Evolutionary conservation across 139 green algal genomes (phyloP).

Genomic region (Picochlorum sp.): DNA sequence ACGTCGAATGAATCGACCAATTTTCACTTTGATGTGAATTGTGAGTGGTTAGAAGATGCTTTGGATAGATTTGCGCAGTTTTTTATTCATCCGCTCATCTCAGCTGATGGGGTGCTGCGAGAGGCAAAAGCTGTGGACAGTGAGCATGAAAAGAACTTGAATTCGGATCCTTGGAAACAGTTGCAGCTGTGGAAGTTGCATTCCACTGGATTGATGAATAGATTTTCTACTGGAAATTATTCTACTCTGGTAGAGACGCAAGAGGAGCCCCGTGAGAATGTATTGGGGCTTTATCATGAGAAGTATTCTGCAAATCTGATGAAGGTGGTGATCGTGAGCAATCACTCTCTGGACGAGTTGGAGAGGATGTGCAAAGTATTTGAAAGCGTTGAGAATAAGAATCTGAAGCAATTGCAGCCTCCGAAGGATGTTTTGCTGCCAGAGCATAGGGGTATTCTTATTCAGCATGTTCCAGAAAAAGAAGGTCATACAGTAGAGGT

Average conservation of each 20-base stretch:
- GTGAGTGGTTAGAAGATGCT: constrained; percentile 51
- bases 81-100: constrained; percentile 82
- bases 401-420: constrained; percentile 27
- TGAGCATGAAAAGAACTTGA: constrained; percentile 85
- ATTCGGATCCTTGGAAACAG: constrained; percentile 65
- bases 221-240: constrained; percentile 64
- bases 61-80: constrained; percentile 76
- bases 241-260: too few relatives aligned
- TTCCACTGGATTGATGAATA: not conserved
- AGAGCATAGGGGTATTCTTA: constrained; percentile 20
- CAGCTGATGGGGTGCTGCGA: constrained; percentile 59
- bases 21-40: constrained; percentile 86
- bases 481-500: constrained; percentile 71
- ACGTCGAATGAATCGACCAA: constrained; percentile 76
- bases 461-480: constrained; percentile 61
- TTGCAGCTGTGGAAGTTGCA: constrained; percentile 67
- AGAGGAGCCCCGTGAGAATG: constrained; percentile 11
- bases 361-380: constrained; percentile 54
- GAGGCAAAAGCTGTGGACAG: constrained; percentile 74
- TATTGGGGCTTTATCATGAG: constrained; percentile 51
- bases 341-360: constrained; percentile 57
- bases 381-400: constrained; percentile 34
- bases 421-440: constrained; percentile 10
- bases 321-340: constrained; percentile 51
- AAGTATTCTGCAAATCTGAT: constrained; percentile 75